Conservation (phyloP, 1,284 basidiomycete genomes). For the Boletus mariae region DNA sequence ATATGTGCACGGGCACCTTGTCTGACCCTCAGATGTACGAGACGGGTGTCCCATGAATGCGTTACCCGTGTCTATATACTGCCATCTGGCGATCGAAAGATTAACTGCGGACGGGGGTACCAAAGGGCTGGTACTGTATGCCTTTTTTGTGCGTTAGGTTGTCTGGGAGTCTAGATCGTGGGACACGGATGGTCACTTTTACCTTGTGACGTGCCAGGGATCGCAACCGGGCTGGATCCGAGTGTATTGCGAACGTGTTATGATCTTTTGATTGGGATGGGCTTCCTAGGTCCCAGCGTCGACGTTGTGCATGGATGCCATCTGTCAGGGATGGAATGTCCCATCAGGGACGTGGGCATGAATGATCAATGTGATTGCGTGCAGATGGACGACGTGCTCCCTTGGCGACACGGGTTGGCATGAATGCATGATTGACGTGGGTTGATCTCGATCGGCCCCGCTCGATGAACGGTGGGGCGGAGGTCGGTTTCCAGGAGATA, state of each 20-base stretch:
- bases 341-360: too few species aligned
- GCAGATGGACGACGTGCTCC: neutral
- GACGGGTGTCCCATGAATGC: neutral
- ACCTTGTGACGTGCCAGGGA: neutral
- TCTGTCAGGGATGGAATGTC: too few species aligned
- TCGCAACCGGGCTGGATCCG: neutral
- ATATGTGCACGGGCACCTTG: neutral
- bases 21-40: neutral
- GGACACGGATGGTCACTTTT: neutral
- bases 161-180: neutral
- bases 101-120: slow-evolving; percentile 1
- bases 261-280: too few species aligned
- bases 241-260: too few species aligned
- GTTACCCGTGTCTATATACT: neutral
- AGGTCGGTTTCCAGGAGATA: neutral
- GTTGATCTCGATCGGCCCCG: neutral
- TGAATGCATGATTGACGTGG: too few species aligned
- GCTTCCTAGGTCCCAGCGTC: too few species aligned
- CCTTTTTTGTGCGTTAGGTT: neutral
- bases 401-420: neutral
- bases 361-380: too few species aligned
- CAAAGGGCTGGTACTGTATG: neutral
- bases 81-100: slow-evolving; percentile 1
- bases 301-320: too few species aligned
- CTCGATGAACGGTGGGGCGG: neutral